Conservation (phyloP, 768 basidiomycete genomes). For the Serendipita sp. region DNA sequence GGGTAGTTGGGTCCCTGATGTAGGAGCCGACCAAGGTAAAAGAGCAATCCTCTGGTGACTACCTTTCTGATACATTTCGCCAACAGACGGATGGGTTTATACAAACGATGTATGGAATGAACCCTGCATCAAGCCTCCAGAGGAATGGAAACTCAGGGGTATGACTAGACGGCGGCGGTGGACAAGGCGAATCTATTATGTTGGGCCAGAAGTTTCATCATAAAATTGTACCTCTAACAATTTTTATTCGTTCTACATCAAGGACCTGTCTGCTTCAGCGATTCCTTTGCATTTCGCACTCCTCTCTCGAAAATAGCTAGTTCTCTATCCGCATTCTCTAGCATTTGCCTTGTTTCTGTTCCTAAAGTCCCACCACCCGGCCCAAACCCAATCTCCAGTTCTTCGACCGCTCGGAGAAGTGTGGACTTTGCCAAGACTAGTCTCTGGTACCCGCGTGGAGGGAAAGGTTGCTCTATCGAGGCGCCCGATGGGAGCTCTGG, state of each 20-base stretch:
- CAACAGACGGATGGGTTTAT: constrained; percentile 66
- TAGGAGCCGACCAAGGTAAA: constrained; percentile 24
- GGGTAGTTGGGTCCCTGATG: constrained; percentile 36
- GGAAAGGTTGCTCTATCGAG: constrained; percentile 26
- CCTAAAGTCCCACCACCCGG: constrained; percentile 31
- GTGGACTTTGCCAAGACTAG: constrained; percentile 50
- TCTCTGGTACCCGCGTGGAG: constrained; percentile 49
- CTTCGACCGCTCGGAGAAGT: constrained; percentile 41
- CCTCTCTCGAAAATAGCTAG: not conserved
- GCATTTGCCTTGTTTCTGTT: not conserved
- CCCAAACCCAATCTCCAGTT: constrained; percentile 61
- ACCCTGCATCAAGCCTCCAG: constrained; percentile 26
- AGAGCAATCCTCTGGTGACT: constrained; percentile 3
- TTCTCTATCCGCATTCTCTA: not conserved
- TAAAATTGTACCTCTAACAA: not conserved
- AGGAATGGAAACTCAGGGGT: constrained; percentile 26
- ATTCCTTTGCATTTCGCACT: not conserved
- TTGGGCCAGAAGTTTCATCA: not conserved
- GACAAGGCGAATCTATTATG: constrained; percentile 49
- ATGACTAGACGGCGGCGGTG: constrained; percentile 56
- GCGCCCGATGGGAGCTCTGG: constrained; percentile 19
- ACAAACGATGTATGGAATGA: constrained; percentile 62
- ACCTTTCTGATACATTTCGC: not conserved
- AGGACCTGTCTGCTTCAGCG: not conserved
- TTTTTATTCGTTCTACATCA: not conserved